Percentiles rank a stretch among this genome's conserved stretches.
These are phyloP conservation scores for Teratosphaeria gauchensis DNA, from an alignment of 2,329 filamentous ascomycete genomes.

Conservation along the genomic window DNA sequence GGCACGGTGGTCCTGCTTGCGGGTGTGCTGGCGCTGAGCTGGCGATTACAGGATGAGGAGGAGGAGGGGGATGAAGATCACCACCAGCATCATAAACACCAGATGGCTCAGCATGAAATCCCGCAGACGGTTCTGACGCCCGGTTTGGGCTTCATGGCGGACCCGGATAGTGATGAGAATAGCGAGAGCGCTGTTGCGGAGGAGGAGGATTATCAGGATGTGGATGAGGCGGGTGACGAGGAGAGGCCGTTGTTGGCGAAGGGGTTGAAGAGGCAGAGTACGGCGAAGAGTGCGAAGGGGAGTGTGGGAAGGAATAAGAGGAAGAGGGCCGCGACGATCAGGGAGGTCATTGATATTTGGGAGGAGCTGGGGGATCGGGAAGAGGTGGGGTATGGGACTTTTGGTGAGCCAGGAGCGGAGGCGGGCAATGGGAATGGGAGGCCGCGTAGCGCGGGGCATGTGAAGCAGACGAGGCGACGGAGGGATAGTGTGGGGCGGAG, in stretches of 20 bases:
- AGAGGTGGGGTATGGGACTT: conserved; percentile 15
- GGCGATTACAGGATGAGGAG: conserved; percentile 77
- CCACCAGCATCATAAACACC: conserved; percentile 37
- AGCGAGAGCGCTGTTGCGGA: conserved; percentile 10
- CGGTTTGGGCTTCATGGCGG: conserved; percentile 54
- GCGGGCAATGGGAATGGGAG: conserved; percentile 4
- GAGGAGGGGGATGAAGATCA: conserved; percentile 30
- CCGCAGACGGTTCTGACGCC: conserved; percentile 65
- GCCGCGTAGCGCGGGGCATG: conserved; percentile 9
- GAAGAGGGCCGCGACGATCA: conserved; percentile 23
- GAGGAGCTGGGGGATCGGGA: conserved; percentile 20
- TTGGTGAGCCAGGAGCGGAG: conserved; percentile 3
- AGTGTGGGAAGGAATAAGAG: conserved; percentile 10
- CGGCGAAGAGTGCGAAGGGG: conserved; percentile 1
- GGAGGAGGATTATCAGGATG: conserved; percentile 5
- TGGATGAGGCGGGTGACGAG: neutral
- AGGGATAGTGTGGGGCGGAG: conserved; percentile 7
- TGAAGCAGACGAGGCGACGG: conserved; percentile 9
- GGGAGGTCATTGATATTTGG: conserved; percentile 25
- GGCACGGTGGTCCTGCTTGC: conserved; percentile 78
- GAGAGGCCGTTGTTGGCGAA: conserved; percentile 4
- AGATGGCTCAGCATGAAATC: conserved; percentile 25
- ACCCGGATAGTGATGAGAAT: conserved; percentile 20
- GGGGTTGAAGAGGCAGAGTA: conserved; percentile 1
- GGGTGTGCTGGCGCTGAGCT: conserved; percentile 84